phyloP scores from a whole-genome alignment of 345 rosid genomes.

The Mallotus nudiflorus region DNA sequence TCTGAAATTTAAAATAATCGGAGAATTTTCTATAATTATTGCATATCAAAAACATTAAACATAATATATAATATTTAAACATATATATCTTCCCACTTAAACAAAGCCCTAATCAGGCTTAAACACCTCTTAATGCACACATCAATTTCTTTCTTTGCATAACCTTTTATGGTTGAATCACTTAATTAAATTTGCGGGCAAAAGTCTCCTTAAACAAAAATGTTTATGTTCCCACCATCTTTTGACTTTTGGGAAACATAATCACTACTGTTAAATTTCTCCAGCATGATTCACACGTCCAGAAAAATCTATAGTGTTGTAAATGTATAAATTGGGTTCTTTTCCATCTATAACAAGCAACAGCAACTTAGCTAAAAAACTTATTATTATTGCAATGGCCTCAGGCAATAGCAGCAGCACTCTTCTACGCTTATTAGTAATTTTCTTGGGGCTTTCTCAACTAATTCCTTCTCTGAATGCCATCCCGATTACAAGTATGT shows the following conservation, averaged over 20 bases:
- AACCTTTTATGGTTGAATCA: not conserved
- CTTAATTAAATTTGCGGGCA: not conserved
- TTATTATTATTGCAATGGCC: too few relatives aligned
- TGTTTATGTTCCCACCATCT: slow-evolving; percentile 14
- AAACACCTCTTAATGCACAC: not conserved
- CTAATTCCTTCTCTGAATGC: slow-evolving; percentile 12
- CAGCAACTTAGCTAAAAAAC: not conserved
- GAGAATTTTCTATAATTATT: too few relatives aligned
- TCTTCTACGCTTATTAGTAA: slow-evolving; percentile 3
- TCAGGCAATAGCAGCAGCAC: slow-evolving; percentile 10
- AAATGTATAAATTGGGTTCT: slow-evolving; percentile 13
- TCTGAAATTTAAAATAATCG: too few relatives aligned
- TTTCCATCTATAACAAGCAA: not conserved
- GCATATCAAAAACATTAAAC: too few relatives aligned
- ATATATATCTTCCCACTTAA: slow-evolving; percentile 9
- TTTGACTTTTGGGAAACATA: slow-evolving; percentile 22
- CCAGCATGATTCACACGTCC: not conserved
- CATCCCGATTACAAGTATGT: slow-evolving; percentile 26
- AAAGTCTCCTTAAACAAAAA: not conserved
- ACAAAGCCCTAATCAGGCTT: not conserved
- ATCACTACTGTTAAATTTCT: slow-evolving; percentile 1
- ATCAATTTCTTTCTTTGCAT: not conserved
- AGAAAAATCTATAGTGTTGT: not conserved
- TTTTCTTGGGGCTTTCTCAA: slow-evolving; percentile 15
- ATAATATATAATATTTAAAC: slow-evolving; percentile 1